Evolutionary conservation across 495 filamentous ascomycete species (phyloP), one percentile per base, ranked within the genome.

Genomic region (Friedmanniomyces simplex): DNA sequence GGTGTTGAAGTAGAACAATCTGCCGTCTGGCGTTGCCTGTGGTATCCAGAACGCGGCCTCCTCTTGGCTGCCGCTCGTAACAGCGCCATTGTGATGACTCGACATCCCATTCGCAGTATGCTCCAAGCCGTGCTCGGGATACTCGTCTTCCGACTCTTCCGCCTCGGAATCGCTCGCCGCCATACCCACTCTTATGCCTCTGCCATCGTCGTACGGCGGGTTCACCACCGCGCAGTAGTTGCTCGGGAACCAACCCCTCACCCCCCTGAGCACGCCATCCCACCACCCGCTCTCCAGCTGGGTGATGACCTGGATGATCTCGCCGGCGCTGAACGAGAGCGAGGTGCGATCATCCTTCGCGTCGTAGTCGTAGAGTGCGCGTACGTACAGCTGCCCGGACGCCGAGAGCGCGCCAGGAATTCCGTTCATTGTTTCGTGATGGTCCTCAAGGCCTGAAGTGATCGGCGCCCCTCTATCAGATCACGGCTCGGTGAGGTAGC

Each of bases 261-360:
- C 83, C 46, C 86, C 89, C 59, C 91, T 85, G 67, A 97, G 91
- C 39, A 97, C 88, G 11, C 93, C 93, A 73, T 98, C 93, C 93
- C 93, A 98, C 93, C 93, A 98, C 10, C 93, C 93, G 60, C 90
- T 97, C 65, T 96, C 94, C 42, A 98, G 77, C 71, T 95, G 91
- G 55, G 95, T 98, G 57, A 98, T 86, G 63, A 98, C 93, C 73
- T 96, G 90, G 58, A 98, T 97, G 56, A 96, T 82, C 68, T 97
- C 93, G 59, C 94, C 94, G 65, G 91, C 84, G 58, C 83, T 87
- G 69, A 98, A 97, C 73, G 91, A 96, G 64, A 98, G 75, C 73
- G 91, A 96, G 39, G 93, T 96, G 62, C 87, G 83, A 73, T 98
- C 93, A 71, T 97, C 91, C 39, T 43, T 43, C 58, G 94, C 89